Percentiles rank a stretch among this genome's conserved stretches.
Evolutionary conservation across 805 yeast genomes (phyloP).

Genomic region (Lachancea kluyveri): DNA sequence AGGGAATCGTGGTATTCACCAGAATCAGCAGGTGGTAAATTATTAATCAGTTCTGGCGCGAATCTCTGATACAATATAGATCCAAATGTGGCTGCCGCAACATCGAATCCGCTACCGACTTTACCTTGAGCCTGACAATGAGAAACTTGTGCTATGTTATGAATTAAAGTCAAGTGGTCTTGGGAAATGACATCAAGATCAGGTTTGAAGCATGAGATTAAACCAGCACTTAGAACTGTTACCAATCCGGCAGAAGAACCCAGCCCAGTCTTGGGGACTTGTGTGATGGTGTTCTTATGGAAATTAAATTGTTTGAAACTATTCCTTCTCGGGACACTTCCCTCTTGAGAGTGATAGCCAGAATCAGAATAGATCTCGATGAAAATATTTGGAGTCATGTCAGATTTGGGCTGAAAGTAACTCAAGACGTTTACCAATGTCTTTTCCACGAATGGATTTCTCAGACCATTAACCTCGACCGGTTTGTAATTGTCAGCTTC

Average conservation of each 20-base stretch:
- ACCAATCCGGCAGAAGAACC: constrained; percentile 96
- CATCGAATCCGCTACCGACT: constrained; percentile 96
- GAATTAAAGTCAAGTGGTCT: constrained; percentile 40
- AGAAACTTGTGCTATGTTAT: constrained; percentile 80
- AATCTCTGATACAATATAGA: constrained; percentile 80
- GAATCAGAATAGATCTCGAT: constrained; percentile 77
- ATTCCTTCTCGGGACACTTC: constrained; percentile 33
- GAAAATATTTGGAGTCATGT: constrained; percentile 28
- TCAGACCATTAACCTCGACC: constrained; percentile 29
- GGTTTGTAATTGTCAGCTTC: constrained; percentile 12
- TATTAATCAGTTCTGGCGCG: constrained; percentile 44
- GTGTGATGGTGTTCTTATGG: constrained; percentile 53
- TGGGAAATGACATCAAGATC: constrained; percentile 28
- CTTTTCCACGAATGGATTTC: constrained; percentile 72
- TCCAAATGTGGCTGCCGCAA: constrained; percentile 92
- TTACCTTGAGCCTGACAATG: constrained; percentile 94
- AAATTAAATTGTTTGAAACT: constrained; percentile 44
- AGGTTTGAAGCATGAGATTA: constrained; percentile 43
- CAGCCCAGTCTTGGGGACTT: constrained; percentile 88
- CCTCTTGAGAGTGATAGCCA: constrained; percentile 77
- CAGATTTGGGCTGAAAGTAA: constrained; percentile 38
- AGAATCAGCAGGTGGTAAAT: constrained; percentile 28
- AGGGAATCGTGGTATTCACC: constrained; percentile 29
- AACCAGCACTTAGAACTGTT: constrained; percentile 67
- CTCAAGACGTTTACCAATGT: constrained; percentile 50